Base-by-base conservation (phyloP, 2,329 filamentous ascomycete species). In the Stagonosporopsis rhizophila region DNA sequence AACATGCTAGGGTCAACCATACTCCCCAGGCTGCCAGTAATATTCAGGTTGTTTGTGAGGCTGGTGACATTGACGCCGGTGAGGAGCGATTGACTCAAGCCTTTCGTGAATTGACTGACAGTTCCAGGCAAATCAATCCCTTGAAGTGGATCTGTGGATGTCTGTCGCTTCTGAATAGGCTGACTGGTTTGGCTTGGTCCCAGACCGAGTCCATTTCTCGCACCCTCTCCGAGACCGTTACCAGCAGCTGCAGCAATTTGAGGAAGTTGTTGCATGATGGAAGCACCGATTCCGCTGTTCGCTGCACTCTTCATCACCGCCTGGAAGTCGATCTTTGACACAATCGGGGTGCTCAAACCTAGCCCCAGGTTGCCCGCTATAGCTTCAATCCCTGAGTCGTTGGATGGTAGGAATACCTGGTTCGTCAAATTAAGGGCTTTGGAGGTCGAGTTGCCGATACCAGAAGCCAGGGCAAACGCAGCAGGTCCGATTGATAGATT, bases 311-410 rank as follows among this genome's bases (percentile, higher is more conserved):
- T 59, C 34, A 70, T 41, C 17, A 67, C 40, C 3, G 59, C 52
- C 34, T 62, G 57, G 19, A 70, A 45, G 19, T 69, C 57, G 25
- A 68, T 64, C 11, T 59, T 69, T 6, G 62, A 62, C 3, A 63
- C 61, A 19, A 73, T 67, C 2, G 70, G 69, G 12, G 45, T 55
- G 1, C 67, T 56, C 8, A 72, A 23, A 2, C 70, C 70, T 2
- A 73, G 60, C 1, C 70, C 69, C 27, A 73, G 34, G 22, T 72
- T 73, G 1, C 60, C 61, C n/a, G 69, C 68, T 12, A 72, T 54
- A 3, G 44, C 58, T 44, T 61, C 60, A n/a, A 72, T 54, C 27
- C 59, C 60, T 3, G 59, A 56, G 15, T 40, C 56, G 14, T 62
- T 62, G 0, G 59, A 56, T 3, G 70, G 70, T 14, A 34, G 20